Evolutionary conservation across 2,329 filamentous ascomycete genomes (phyloP).

Genomic region (Diaporthe caulivora): DNA sequence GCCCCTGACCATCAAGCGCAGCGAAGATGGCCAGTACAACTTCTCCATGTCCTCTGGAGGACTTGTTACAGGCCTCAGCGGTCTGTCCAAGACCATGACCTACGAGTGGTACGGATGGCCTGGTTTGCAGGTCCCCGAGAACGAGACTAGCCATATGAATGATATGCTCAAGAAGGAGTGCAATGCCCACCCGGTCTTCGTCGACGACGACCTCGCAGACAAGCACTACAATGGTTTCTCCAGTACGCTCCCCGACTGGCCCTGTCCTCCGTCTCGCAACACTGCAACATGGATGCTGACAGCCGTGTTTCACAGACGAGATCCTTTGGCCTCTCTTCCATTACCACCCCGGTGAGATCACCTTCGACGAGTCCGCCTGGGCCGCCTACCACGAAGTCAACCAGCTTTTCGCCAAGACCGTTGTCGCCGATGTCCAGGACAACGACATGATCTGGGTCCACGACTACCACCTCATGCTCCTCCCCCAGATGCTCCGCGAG

Average conservation of each 20-base stretch:
- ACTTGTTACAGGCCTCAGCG: constrained; percentile 92
- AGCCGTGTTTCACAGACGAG: constrained; percentile 71
- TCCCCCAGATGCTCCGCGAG: constrained; percentile 94
- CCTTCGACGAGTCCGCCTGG: constrained; percentile 96
- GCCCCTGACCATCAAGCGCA: constrained; percentile 95
- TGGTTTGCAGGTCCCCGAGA: constrained; percentile 89
- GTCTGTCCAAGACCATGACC: constrained; percentile 89
- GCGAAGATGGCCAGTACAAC: constrained; percentile 89
- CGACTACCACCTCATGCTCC: constrained; percentile 97
- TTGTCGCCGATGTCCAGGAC: constrained; percentile 89
- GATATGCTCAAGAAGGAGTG: constrained; percentile 87
- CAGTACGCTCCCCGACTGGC: constrained; percentile 67
- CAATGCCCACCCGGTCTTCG: constrained; percentile 90
- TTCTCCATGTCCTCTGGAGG: constrained; percentile 98
- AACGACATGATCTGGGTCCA: constrained; percentile 98
- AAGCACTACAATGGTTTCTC: constrained; percentile 98
- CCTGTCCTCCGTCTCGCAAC: constrained; percentile 29
- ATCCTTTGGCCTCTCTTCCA: constrained; percentile 99
- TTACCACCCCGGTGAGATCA: constrained; percentile 98
- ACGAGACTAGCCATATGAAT: constrained; percentile 80
- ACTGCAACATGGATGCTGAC: constrained; percentile 34
- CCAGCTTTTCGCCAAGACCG: constrained; percentile 87
- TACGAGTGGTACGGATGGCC: constrained; percentile 99
- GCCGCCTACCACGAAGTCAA: constrained; percentile 94
- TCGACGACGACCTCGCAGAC: constrained; percentile 93